Base-by-base conservation (phyloP, 805 yeast species). In the Yamadazyma phyllophila region DNA sequence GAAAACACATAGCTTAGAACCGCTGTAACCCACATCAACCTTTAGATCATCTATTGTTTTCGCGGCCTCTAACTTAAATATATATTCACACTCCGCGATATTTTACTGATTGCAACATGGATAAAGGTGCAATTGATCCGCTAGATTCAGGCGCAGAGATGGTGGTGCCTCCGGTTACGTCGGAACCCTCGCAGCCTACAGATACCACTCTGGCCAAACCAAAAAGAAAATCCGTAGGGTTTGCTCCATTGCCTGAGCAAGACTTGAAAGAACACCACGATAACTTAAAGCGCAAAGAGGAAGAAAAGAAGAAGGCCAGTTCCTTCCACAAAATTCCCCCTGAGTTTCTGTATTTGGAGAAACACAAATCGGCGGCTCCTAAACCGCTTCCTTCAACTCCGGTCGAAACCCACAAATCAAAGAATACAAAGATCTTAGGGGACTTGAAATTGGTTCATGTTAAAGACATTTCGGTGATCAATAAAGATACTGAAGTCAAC, bases 371-470 rank as follows among this genome's bases (percentile, higher is more conserved):
- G 27, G 54, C 13, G 14, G 54, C 13, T 16, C 49, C 46, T 10
- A 41, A 33, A 33, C 49, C 54, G 15, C 20, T 45, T 16, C 47
- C 44, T 16, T 24, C 45, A 3, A 37, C 26, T 20, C 41, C 36
- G 26, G 14, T 13, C 4, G 14, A n/a, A 8, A 11, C 9, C 10
- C 39, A 34, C 10, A 34, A 34, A 39, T 35, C 48, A 7, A 40
- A 36, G 34, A 29, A 33, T 2, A 2, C 41, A 9, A 51, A 46
- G 26, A 27, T 40, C 5, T 51, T 70, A 20, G 78, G 83, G 44
- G 81, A 78, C 50, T 73, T 81, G 37, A 71, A 70, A 46, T 63
- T 69, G 51, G 65, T 78, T 27, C 81, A 84, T 11, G 71, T 79
- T 5, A 74, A 74, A 51, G 76, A 81, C 63, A 55, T 74, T 62